Percentiles rank a stretch among this genome's conserved stretches.
Evolutionary conservation across 768 basidiomycete species (phyloP).

Genomic region (Hypsizygus marmoreus): DNA sequence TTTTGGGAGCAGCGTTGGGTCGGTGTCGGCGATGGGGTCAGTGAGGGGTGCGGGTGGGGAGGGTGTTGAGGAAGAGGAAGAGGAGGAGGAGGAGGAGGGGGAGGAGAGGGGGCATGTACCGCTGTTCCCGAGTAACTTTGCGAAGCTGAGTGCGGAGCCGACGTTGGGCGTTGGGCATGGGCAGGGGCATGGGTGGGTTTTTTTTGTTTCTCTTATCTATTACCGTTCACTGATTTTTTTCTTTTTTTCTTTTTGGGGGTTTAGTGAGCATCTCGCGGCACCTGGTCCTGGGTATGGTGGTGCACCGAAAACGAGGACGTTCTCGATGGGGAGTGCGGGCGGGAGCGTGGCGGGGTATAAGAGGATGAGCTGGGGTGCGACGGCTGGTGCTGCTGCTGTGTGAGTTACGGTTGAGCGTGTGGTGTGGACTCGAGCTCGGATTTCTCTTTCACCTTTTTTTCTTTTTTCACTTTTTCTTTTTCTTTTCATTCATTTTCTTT

Average conservation of each 20-base stretch:
- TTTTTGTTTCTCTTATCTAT: not conserved
- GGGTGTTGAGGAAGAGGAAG: conserved; percentile 13
- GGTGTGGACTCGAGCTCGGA: no score
- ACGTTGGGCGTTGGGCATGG: conserved; percentile 56
- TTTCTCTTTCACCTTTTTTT: no score
- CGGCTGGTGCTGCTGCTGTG: no score
- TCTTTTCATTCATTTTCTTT: no score
- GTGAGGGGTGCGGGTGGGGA: conserved; percentile 20
- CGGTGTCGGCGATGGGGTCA: conserved; percentile 27
- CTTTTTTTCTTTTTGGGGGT: not conserved
- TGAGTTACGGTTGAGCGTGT: no score
- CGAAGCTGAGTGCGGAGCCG: conserved; percentile 63
- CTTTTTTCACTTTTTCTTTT: no score
- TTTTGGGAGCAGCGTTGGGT: conserved; percentile 19
- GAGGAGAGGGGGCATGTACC: conserved; percentile 42
- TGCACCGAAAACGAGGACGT: conserved; percentile 21
- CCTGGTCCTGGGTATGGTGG: conserved; percentile 16
- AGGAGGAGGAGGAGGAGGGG: conserved; percentile 25
- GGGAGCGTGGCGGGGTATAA: conserved; percentile 14
- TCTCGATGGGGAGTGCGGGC: conserved; percentile 22
- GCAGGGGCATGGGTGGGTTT: conserved; percentile 2
- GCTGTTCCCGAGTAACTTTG: conserved; percentile 82
- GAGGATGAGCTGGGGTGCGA: conserved; percentile 18
- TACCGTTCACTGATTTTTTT: not conserved
- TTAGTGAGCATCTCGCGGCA: no score